Conservation (phyloP, 805 yeast genomes). For the Schwanniomyces sp. region DNA sequence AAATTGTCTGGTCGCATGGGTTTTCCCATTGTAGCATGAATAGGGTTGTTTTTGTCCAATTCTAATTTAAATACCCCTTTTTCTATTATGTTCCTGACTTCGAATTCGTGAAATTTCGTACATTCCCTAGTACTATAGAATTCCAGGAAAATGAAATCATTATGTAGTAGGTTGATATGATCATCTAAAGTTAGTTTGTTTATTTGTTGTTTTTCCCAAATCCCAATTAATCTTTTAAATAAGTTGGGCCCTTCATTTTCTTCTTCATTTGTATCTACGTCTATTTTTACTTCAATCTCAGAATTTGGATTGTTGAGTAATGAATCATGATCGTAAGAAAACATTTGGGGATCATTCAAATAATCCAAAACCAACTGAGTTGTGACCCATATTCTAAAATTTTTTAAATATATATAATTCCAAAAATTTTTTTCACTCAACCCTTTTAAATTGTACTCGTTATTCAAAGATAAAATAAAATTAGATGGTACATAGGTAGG, state of each 20-base stretch:
- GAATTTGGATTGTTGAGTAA: not conserved
- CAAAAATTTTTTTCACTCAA: conserved; percentile 36
- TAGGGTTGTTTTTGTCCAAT: not conserved
- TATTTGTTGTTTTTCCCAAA: conserved; percentile 16
- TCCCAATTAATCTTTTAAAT: conserved; percentile 12
- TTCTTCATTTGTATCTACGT: not conserved
- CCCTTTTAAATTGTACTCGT: conserved; percentile 29
- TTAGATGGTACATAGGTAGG: conserved; percentile 30
- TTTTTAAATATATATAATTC: conserved; percentile 49
- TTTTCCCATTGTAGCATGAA: conserved; percentile 10
- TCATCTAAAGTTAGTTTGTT: conserved; percentile 21
- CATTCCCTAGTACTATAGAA: conserved; percentile 18
- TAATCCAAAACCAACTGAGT: conserved; percentile 25
- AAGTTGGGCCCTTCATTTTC: not conserved
- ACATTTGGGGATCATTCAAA: conserved; percentile 17
- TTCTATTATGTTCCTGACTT: conserved; percentile 17
- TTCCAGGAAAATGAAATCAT: conserved; percentile 24
- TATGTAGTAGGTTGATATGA: conserved; percentile 22
- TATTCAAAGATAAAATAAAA: conserved; percentile 20
- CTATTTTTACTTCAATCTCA: not conserved
- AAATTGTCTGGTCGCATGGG: conserved; percentile 28
- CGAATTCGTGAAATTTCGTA: conserved; percentile 28
- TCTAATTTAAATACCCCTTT: not conserved
- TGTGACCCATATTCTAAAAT: conserved; percentile 56
- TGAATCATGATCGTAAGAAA: conserved; percentile 11